These are phyloP conservation scores for Ogataea paradorogensis DNA, from an alignment of 805 yeast genomes.

Conservation along the genomic window DNA sequence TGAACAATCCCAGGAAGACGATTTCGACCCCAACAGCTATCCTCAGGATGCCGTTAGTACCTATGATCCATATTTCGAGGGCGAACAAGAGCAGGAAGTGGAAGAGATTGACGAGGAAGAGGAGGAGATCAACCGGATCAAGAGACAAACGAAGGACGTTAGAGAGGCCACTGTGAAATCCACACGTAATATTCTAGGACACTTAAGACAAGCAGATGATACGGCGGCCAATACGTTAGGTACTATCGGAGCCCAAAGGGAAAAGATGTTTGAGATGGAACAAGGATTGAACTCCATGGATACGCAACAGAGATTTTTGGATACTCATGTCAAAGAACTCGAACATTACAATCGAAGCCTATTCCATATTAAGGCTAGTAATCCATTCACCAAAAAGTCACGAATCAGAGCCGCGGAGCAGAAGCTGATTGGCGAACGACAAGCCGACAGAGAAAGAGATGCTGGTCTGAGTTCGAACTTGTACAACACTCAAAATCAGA, in stretches of 20 bases:
- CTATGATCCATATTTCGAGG: conserved; percentile 26
- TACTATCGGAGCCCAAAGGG: conserved; percentile 91
- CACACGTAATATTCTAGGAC: conserved; percentile 75
- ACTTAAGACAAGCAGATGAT: conserved; percentile 70
- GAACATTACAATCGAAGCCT: conserved; percentile 76
- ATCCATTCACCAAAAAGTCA: conserved; percentile 85
- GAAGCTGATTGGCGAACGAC: conserved; percentile 50
- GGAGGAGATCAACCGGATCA: conserved; percentile 78
- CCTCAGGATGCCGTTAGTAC: conserved; percentile 21
- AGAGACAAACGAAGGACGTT: conserved; percentile 64
- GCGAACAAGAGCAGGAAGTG: conserved; percentile 32
- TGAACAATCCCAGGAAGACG: conserved; percentile 12
- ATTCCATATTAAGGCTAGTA: conserved; percentile 73
- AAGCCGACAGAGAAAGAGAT: conserved; percentile 31
- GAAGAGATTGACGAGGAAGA: conserved; percentile 82
- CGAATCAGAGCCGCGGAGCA: conserved; percentile 73
- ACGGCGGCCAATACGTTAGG: conserved; percentile 83
- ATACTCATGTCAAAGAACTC: conserved; percentile 76
- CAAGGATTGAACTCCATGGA: conserved; percentile 71
- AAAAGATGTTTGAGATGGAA: conserved; percentile 77
- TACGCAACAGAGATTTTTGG: conserved; percentile 79
- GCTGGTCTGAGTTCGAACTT: conserved; percentile 25
- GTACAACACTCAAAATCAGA: conserved; percentile 27
- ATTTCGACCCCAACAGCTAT: conserved; percentile 29
- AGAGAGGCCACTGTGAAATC: conserved; percentile 77